Evolutionary conservation across 805 yeast species (phyloP), one percentile per base, ranked within the genome.

Genomic region (Ascoidea asiatica): DNA sequence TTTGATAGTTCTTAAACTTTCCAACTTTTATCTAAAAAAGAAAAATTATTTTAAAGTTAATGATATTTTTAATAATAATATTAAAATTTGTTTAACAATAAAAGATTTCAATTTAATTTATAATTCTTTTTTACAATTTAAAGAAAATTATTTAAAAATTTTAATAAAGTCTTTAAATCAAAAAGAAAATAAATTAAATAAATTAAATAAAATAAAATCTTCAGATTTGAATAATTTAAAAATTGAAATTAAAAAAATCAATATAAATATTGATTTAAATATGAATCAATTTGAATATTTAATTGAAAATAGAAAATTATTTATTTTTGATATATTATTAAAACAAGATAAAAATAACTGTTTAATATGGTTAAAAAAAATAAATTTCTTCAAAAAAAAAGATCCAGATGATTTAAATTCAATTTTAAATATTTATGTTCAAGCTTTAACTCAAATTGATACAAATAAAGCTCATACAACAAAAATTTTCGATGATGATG

Each of bases 281-380:
- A 56, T 81, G 58, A 60, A 56, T 17, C 58, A 59, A 41, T 73
- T 81, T 49, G 84, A 79, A 49, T 59, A 61, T 19, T 59, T 87
- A 20, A 56, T 86, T 50, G 68, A 71, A n/a, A 56, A 70, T 13
- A 68, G 92, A 50, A 68, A 73, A 1, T 57, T 81, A 29, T 56
- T 79, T 39, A 52, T 83, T 11, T 86, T 75, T 54, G 94, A 86
- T 53, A 76, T 86, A 22, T 65, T 73, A 47, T 53, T 88, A 4
- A 67, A 82, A 38, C 80, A 76, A 51, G 72, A 79, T 52, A 64
- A 73, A 1, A 73, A 85, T 53, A 71, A 75, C 47, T 73, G 84
- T 4, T 70, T 67, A 22, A 71, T 69, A 44, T 90, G 97, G 97
- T 59, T 78, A 38, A 73, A 73, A 42, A 66, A 95, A 44, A 67